These are phyloP conservation scores for Metschnikowia bowlesiae DNA, from an alignment of 805 yeast genomes.

Conservation along the genomic window DNA sequence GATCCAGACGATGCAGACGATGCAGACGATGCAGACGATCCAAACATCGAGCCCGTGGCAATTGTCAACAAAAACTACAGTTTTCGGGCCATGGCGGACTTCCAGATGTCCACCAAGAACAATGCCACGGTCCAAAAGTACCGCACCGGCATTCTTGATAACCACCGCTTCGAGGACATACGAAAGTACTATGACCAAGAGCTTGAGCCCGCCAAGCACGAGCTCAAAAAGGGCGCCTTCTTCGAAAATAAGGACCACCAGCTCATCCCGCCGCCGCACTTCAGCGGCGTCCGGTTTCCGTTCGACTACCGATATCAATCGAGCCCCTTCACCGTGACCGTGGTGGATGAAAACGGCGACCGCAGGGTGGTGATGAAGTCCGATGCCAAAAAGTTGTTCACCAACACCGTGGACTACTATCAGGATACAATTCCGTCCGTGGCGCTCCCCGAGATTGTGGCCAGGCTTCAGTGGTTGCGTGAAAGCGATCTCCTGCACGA, in stretches of 20 bases:
- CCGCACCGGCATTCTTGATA: constrained; percentile 22
- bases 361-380: constrained; percentile 44
- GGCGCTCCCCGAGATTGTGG: constrained; percentile 47
- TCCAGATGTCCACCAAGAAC: constrained; percentile 64
- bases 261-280: constrained; percentile 82
- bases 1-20: too few relatives aligned
- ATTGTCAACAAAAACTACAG: constrained; percentile 64
- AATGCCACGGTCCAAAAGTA: constrained; percentile 36
- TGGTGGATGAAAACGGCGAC: constrained; percentile 55
- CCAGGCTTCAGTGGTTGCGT: constrained; percentile 29
- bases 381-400: constrained; percentile 47
- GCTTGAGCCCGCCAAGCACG: constrained; percentile 24
- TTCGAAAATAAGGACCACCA: constrained; percentile 44
- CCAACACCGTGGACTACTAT: constrained; percentile 50
- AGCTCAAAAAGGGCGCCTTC: constrained; percentile 20
- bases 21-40: neutral
- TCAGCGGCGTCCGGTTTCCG: constrained; percentile 73
- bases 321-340: constrained; percentile 53
- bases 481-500: constrained; percentile 31
- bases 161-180: constrained; percentile 23
- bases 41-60: constrained; percentile 53
- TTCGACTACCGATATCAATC: constrained; percentile 73
- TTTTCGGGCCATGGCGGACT: constrained; percentile 85
- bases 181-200: constrained; percentile 21
- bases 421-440: constrained; percentile 41